phyloP scores from a whole-genome alignment of 2,329 filamentous ascomycete genomes.

The Diaporthe humulicola region DNA sequence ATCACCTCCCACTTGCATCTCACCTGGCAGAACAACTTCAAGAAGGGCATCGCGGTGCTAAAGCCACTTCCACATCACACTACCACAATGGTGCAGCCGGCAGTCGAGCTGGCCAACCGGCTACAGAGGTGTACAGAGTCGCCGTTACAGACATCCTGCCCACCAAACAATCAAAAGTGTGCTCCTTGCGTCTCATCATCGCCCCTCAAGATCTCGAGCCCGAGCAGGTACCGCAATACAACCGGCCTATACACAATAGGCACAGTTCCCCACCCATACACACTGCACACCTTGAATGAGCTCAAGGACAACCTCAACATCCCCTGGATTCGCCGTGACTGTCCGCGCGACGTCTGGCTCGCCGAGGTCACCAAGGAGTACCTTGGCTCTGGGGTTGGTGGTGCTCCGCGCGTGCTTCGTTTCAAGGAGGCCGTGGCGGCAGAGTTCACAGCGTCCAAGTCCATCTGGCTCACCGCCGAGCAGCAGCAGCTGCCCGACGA shows the following conservation, averaged over 20 bases:
- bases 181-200: slow-evolving; percentile 77
- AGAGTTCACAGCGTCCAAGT: slow-evolving; percentile 71
- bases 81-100: slow-evolving; percentile 77
- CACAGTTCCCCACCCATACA: slow-evolving; percentile 92
- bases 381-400: slow-evolving; percentile 73
- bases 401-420: slow-evolving; percentile 74
- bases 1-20: slow-evolving; percentile 89
- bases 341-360: slow-evolving; percentile 85
- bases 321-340: slow-evolving; percentile 75
- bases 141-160: slow-evolving; percentile 82
- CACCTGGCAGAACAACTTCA: slow-evolving; percentile 85
- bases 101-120: slow-evolving; percentile 79
- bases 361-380: slow-evolving; percentile 77
- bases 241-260: slow-evolving; percentile 84
- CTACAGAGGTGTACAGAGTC: slow-evolving; percentile 81
- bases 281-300: slow-evolving; percentile 77
- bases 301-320: slow-evolving; percentile 72
- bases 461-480: slow-evolving; percentile 86
- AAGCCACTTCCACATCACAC: slow-evolving; percentile 85
- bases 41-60: slow-evolving; percentile 82
- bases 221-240: slow-evolving; percentile 77
- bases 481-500: slow-evolving; percentile 72
- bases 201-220: slow-evolving; percentile 76
- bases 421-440: slow-evolving; percentile 88
- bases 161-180: slow-evolving; percentile 83